These are phyloP conservation scores for Kodamaea plutei DNA, from an alignment of 1,139 yeast species.

Conservation along the genomic window DNA sequence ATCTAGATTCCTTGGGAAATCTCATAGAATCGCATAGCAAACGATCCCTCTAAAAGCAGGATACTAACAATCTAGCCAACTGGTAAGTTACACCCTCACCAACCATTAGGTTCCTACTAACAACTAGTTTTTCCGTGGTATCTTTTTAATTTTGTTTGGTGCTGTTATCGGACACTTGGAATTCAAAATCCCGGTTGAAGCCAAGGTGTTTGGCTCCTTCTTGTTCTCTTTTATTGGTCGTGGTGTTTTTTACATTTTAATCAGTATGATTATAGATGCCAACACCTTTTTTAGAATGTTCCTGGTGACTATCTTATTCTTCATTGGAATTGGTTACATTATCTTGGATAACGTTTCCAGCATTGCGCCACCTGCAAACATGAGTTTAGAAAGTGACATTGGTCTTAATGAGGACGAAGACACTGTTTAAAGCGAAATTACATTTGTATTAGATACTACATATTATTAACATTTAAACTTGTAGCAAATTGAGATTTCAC, in stretches of 20 bases:
- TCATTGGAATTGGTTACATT: conserved; percentile 56
- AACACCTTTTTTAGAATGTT: conserved; percentile 54
- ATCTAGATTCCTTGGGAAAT: too few relatives aligned
- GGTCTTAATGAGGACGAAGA: conserved; percentile 43
- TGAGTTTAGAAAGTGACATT: conserved; percentile 53
- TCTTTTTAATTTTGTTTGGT: conserved; percentile 55
- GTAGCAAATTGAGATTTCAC: too few relatives aligned
- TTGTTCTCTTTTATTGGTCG: conserved; percentile 81
- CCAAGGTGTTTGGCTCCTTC: conserved; percentile 72
- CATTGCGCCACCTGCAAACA: conserved; percentile 68
- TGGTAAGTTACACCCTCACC: conserved; percentile 17
- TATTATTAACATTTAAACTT: too few relatives aligned
- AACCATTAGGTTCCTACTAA: conserved; percentile 2
- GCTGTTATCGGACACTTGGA: conserved; percentile 54
- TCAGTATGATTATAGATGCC: conserved; percentile 62
- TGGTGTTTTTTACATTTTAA: conserved; percentile 66
- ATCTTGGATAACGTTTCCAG: conserved; percentile 68
- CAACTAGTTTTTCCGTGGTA: conserved; percentile 48
- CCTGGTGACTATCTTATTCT: conserved; percentile 51
- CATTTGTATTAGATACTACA: too few relatives aligned
- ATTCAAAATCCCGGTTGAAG: conserved; percentile 62
- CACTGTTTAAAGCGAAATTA: too few relatives aligned
- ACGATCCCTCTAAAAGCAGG: neutral
- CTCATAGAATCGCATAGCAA: neutral
- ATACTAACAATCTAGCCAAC: conserved; percentile 26